Evolutionary conservation across 2,329 filamentous ascomycete species (phyloP), one percentile per base, ranked within the genome.

Genomic region (Fusarium clavum): DNA sequence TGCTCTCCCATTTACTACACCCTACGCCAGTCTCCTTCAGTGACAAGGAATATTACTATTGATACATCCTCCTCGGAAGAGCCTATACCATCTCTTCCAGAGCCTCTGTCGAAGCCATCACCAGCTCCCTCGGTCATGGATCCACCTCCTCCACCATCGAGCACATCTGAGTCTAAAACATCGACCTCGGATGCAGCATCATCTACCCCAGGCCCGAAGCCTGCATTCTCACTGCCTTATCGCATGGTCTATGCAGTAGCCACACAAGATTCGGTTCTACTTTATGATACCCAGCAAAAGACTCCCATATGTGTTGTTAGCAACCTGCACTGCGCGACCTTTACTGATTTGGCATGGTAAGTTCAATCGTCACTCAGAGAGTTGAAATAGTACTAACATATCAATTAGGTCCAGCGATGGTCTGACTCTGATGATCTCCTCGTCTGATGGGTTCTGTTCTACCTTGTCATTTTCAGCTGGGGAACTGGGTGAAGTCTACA

Each of bases 261-360:
- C 10, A 99, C 96, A 0, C 95, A 98, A 78, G 96, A 99, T 81
- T 93, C 96, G 0, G 93, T 99, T 6, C 84, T 98, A 45, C 86
- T 99, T 24, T 99, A 99, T 77, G 96, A 99, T 80, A 99, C 96
- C 0, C 96, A 99, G 77, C 96, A 99, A 78, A 92, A 94, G 76
- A 97, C 94, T 10, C 96, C 96, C 5, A 84, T 99, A 38, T 97
- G 94, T 78, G 87, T 98, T 41, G 95, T 99, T 51, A 98, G 94
- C 86, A 99, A 99, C 77, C 82, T 99, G 70, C 96, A 99, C 80
- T 97, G 95, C 79, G 94, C 96, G 7, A 98, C 96, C 0, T 99
- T 99, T 77, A 99, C 96, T 1, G 96, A 99, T 78, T 83, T 99
- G 63, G 92, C 94, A 34, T 99, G 96, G 96, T 97, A 88, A 80